Base-by-base conservation (phyloP, 257 asterid genomes). In the Agastache rugosa region DNA sequence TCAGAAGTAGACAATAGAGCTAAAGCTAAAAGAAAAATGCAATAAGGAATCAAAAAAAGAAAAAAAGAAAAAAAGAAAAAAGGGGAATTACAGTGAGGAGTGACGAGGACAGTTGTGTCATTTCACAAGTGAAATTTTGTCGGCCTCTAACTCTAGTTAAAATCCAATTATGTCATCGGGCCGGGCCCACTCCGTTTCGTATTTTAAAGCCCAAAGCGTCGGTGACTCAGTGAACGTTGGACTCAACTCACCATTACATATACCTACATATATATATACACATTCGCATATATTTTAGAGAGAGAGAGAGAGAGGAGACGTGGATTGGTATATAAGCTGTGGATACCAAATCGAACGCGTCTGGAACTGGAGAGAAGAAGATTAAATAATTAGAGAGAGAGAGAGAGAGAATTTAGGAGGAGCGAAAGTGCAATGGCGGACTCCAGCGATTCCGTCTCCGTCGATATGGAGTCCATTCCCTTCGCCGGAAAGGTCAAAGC, bases 361-460 rank as follows among this genome's bases (percentile, higher is more conserved):
- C 63, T 79, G 63, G 48, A 65, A 64, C 66, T 74, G 23, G 77
- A 31, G 67, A 63, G 73, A 79, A 48, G 51, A 37, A 59, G 67
- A 69, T 45, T 47, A 73, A 71, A 56, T 67, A 64, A 60, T 68
- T 79, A 54, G 79, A 79, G 77, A 71, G 79, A 80, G 78, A 74
- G 68, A 67, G 76, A 55, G 78, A 78, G 75, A 53, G 44, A 17
- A 17, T n/a, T 41, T 55, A 20, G 48, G 64, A 76, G 27, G 73
- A 72, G 83, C 75, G 85, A 61, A 53, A 66, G 74, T 39, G 72
- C 69, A 85, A 92, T 95, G 99, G 96, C 88, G 89, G 98, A 92
- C 67, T 92, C 99, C 67, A 84, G 93, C 91, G 96, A 87, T 80
- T 89, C 97, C 77, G 91, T 94, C 80, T 90, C 96, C 74, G 85